These are phyloP conservation scores for Citrullus amarus DNA, from an alignment of 306 rosid genomes.

Conservation along the genomic window DNA sequence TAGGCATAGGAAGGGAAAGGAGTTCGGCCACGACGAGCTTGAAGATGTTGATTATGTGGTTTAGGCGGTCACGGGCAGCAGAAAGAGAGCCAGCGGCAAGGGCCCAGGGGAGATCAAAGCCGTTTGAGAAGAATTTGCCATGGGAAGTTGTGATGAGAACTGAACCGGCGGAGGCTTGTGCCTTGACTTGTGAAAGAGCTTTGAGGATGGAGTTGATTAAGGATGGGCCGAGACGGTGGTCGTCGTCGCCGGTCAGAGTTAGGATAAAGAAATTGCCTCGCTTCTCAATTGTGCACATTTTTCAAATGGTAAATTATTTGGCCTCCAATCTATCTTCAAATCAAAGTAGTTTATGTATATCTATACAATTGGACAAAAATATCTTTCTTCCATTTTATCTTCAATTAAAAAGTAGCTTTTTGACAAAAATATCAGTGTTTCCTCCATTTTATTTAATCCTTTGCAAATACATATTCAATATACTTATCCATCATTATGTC, in stretches of 20 bases:
- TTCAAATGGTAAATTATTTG: not conserved
- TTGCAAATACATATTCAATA: no score
- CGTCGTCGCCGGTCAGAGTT: not conserved
- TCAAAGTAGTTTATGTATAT: no score
- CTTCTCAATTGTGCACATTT: not conserved
- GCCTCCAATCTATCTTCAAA: not conserved
- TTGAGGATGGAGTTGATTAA: slow-evolving; percentile 36
- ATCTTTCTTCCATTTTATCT: not conserved
- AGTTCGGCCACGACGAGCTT: slow-evolving; percentile 39
- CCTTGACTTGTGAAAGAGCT: slow-evolving; percentile 21
- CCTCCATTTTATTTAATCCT: no score
- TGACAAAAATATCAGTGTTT: no score
- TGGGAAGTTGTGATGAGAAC: slow-evolving; percentile 61
- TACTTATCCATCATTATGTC: no score
- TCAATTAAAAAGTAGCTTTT: not conserved
- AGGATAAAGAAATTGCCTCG: not conserved
- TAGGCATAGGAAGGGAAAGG: slow-evolving; percentile 62
- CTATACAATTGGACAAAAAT: no score
- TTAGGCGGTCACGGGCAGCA: slow-evolving; percentile 28
- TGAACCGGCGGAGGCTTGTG: slow-evolving; percentile 41
- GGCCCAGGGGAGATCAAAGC: slow-evolving; percentile 66
- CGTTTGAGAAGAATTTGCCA: slow-evolving; percentile 63
- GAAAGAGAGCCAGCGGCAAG: slow-evolving; percentile 26
- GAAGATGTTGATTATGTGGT: slow-evolving; percentile 24
- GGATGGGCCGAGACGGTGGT: slow-evolving; percentile 34